A percentile compares a stretch with the other conserved stretches of the same genome.
Evolutionary conservation across 805 yeast species (phyloP).

Genomic region (Pichia sporocuriosa): DNA sequence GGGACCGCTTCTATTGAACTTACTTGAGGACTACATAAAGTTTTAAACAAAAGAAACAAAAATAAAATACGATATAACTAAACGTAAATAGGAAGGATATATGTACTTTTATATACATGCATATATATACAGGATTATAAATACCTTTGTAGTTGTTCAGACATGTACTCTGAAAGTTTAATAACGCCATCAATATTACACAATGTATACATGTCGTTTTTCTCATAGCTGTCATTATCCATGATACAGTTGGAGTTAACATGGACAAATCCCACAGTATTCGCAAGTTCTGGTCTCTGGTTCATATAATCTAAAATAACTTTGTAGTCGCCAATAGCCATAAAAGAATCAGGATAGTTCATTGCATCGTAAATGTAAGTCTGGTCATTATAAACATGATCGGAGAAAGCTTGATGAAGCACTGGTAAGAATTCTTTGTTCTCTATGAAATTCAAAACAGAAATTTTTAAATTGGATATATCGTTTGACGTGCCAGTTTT

Average conservation of each 20-base stretch:
- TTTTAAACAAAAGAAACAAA: slow-evolving; percentile 10
- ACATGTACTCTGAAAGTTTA: slow-evolving; percentile 44
- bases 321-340: slow-evolving; percentile 71
- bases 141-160: slow-evolving; percentile 30
- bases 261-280: slow-evolving; percentile 62
- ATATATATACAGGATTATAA: slow-evolving; percentile 3
- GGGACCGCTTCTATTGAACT: slow-evolving; percentile 34
- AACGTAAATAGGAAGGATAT: background rate
- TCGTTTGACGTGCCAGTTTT: background rate
- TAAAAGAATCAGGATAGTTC: slow-evolving; percentile 42
- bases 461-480: slow-evolving; percentile 1
- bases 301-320: slow-evolving; percentile 53
- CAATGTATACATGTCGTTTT: slow-evolving; percentile 52
- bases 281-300: slow-evolving; percentile 57
- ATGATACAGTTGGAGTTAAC: slow-evolving; percentile 52
- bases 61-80: background rate
- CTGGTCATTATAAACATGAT: slow-evolving; percentile 37
- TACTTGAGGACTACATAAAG: slow-evolving; percentile 40
- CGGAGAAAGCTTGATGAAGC: slow-evolving; percentile 21
- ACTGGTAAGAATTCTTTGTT: slow-evolving; percentile 21
- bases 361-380: slow-evolving; percentile 51
- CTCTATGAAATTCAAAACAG: slow-evolving; percentile 23
- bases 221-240: slow-evolving; percentile 46
- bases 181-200: slow-evolving; percentile 44
- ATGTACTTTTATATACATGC: background rate